Evolutionary conservation across 768 basidiomycete species (phyloP), one percentile per base, ranked within the genome.

Genomic region (Collybia sordida): DNA sequence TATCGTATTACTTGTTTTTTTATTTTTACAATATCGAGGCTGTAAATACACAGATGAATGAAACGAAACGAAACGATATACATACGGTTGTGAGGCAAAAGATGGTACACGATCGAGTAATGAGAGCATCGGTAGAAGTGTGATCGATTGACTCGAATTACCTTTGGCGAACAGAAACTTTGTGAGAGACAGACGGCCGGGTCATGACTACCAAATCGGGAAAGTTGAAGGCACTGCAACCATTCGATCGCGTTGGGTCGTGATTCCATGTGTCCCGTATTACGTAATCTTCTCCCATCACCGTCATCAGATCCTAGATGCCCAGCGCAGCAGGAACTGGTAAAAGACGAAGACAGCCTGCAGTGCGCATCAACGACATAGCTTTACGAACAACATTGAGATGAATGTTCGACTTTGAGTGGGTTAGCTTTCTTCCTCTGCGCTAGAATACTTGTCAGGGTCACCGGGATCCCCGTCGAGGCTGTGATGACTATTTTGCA

Each of bases 121-220:
- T 31, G 34, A 42, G 44, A 47, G 47, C 45, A 50, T 52, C 54
- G 50, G 47, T 40, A 42, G 35, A 35, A 35, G 24, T 42, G 49
- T 49, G 46, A 27, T 38, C 41, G 51, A 42, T 56, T 45, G 27
- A n/a, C 45, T 52, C 45, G n/a, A n/a, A n/a, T 42, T 19, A 38
- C 43, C 35, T 40, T 46, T 48, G 47, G 48, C 18, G 42, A 35
- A 38, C 22, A 23, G 45, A 57, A n/a, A 51, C 52, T 42, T 49
- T 49, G 52, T 53, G 22, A 42, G 36, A 21, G 40, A 58, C 64
- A 52, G 41, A 53, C 65, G 66, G 65, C 50, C 66, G 70, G 70
- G 59, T 68, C 70, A 56, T 53, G 49, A 17, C 5, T 68, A 14
- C 71, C 66, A 49, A 51, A 68, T 64, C 42, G 52, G 66, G 69